A percentile compares a stretch with the other conserved stretches of the same genome.
Conservation (phyloP, 441 rosid genomes). For the Euphorbia corollata region DNA sequence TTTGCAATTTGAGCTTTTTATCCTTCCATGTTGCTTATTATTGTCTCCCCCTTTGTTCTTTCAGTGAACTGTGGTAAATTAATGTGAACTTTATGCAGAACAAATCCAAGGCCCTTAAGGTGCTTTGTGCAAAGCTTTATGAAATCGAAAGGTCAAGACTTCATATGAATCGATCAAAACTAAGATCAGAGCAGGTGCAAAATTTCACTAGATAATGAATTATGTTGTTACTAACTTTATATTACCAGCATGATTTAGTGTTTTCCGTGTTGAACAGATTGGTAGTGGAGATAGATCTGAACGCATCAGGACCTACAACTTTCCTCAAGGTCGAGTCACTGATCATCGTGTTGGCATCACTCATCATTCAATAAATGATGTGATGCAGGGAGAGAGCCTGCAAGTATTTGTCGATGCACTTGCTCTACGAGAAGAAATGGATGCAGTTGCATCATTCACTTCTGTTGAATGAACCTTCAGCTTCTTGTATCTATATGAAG, state of each 20-base stretch:
- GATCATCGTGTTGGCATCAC: constrained; percentile 89
- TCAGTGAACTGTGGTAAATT: not conserved
- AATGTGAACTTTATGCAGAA: constrained; percentile 40
- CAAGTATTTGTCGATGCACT: constrained; percentile 76
- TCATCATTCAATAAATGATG: constrained; percentile 61
- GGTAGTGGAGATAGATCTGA: constrained; percentile 94
- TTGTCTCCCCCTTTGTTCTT: not conserved
- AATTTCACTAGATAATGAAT: not conserved
- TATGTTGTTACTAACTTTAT: not conserved
- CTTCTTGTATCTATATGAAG: not conserved
- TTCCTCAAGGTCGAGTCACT: constrained; percentile 87
- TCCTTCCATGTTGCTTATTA: no score
- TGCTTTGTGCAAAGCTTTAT: constrained; percentile 79
- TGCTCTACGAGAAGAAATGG: constrained; percentile 86
- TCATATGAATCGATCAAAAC: constrained; percentile 60
- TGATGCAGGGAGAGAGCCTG: constrained; percentile 76
- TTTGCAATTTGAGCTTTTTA: not conserved
- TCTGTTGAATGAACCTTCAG: constrained; percentile 17
- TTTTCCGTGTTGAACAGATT: constrained; percentile 43
- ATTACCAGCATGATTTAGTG: constrained; percentile 16
- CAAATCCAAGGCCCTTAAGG: constrained; percentile 84
- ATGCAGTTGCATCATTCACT: constrained; percentile 76
- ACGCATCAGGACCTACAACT: constrained; percentile 85
- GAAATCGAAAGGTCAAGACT: constrained; percentile 81
- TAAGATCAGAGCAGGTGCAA: constrained; percentile 82